Conservation (phyloP, 2,329 filamentous ascomycete species). For the Hypoxylon sp. region DNA sequence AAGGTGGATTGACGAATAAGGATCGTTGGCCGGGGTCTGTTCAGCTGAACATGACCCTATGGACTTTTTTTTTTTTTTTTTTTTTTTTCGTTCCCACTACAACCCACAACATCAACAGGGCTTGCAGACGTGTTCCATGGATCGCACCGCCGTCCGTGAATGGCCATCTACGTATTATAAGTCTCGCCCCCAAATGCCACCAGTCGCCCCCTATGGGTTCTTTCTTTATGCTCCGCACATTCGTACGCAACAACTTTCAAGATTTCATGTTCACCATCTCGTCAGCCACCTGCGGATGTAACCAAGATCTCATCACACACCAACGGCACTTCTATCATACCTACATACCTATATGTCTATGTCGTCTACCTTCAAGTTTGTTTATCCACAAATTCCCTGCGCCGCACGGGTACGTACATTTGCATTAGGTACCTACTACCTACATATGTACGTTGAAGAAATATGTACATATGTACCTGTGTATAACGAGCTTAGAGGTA, state of each 20-base stretch:
- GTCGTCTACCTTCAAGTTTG: conserved; percentile 24
- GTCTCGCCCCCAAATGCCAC: conserved; percentile 32
- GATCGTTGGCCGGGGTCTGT: conserved; percentile 10
- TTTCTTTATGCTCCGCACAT: conserved; percentile 11
- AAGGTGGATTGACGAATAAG: conserved; percentile 38
- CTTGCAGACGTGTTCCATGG: conserved; percentile 14
- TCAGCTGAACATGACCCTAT: conserved; percentile 38
- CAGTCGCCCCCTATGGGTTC: conserved; percentile 7
- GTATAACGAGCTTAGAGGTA: background rate
- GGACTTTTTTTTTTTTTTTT: conserved; percentile 33
- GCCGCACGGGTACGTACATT: conserved; percentile 15
- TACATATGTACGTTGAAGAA: background rate
- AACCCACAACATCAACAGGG: conserved; percentile 21
- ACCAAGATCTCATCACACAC: conserved; percentile 38
- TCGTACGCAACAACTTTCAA: conserved; percentile 24
- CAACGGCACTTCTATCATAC: conserved; percentile 35
- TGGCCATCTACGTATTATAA: conserved; percentile 22
- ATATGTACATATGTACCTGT: conserved; percentile 5
- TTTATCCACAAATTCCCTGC: conserved; percentile 23
- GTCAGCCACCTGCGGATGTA: conserved; percentile 43
- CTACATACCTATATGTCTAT: background rate
- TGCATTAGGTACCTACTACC: background rate
- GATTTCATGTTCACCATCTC: conserved; percentile 25
- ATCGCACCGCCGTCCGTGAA: conserved; percentile 1
- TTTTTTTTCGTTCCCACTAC: conserved; percentile 32